Conservation (phyloP, 345 rosid species). For the Syzygium grande region DNA sequence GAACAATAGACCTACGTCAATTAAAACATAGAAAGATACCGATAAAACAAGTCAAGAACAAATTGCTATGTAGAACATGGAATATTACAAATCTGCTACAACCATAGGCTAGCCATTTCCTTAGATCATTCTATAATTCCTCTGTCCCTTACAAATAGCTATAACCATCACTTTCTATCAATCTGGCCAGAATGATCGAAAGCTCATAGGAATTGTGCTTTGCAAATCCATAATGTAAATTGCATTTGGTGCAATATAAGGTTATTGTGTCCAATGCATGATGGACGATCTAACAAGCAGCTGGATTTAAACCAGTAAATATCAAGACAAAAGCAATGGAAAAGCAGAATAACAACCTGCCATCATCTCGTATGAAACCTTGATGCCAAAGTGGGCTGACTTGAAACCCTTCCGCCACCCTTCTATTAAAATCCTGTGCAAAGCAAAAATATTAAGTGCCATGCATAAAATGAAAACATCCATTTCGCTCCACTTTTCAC, state of each 20-base stretch:
- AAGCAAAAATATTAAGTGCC: not conserved
- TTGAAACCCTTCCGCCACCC: slow-evolving; percentile 87
- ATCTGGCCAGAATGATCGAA: not conserved
- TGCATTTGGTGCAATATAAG: not conserved
- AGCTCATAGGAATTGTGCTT: not conserved
- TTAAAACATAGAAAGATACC: not conserved
- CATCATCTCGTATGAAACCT: slow-evolving; percentile 81
- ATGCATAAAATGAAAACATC: not conserved
- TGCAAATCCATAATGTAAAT: not conserved
- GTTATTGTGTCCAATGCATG: not conserved
- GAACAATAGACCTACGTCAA: not conserved
- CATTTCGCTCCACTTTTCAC: not conserved
- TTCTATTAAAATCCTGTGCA: slow-evolving; percentile 59
- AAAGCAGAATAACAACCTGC: slow-evolving; percentile 25
- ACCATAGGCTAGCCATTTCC: not conserved
- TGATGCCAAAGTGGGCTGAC: slow-evolving; percentile 92
- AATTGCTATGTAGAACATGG: not conserved
- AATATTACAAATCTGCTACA: not conserved
- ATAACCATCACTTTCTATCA: not conserved
- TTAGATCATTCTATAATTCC: not conserved
- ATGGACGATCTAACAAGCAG: not conserved
- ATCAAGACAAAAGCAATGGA: not conserved
- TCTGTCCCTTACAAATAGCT: not conserved
- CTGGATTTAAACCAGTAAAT: not conserved
- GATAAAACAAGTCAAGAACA: not conserved